Percentiles rank a stretch among this genome's conserved stretches.
These are phyloP conservation scores for Calonectria crousiana DNA, from an alignment of 2,329 filamentous ascomycete species.

Conservation along the genomic window DNA sequence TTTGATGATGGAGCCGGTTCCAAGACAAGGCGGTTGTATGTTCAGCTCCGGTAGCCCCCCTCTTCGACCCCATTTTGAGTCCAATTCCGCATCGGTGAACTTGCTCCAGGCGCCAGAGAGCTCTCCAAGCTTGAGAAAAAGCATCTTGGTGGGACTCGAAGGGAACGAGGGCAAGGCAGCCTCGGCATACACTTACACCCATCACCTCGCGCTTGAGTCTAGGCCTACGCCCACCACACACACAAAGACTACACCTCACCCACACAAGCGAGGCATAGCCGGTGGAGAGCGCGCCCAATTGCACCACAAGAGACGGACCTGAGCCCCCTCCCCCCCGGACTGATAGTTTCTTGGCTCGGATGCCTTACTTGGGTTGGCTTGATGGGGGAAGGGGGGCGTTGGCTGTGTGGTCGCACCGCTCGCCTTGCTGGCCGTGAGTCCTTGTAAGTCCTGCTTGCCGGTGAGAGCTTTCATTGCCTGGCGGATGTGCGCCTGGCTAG, in stretches of 20 bases:
- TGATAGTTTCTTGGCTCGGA: not conserved
- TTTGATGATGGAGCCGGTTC: not conserved
- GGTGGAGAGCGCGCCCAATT: not conserved
- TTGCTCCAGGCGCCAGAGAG: not conserved
- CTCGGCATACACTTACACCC: slow-evolving; percentile 1
- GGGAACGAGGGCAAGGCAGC: slow-evolving; percentile 8
- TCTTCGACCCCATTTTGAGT: not conserved
- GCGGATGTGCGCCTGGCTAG: not conserved
- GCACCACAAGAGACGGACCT: not conserved
- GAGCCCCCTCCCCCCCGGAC: not conserved
- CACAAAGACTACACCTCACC: not conserved
- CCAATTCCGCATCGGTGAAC: not conserved
- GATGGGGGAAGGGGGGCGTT: not conserved
- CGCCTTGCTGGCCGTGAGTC: not conserved
- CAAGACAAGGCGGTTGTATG: slow-evolving; percentile 9
- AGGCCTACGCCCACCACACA: not conserved
- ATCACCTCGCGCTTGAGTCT: not conserved
- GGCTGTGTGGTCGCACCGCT: not conserved
- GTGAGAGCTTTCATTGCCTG: slow-evolving; percentile 11
- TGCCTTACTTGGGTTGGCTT: not conserved
- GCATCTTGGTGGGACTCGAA: not conserved
- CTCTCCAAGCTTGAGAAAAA: not conserved
- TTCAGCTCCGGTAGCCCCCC: not conserved
- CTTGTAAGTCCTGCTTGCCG: not conserved
- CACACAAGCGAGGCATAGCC: slow-evolving; percentile 9